Conservation (phyloP, 805 yeast genomes). For the Myxozyma neotropica region DNA sequence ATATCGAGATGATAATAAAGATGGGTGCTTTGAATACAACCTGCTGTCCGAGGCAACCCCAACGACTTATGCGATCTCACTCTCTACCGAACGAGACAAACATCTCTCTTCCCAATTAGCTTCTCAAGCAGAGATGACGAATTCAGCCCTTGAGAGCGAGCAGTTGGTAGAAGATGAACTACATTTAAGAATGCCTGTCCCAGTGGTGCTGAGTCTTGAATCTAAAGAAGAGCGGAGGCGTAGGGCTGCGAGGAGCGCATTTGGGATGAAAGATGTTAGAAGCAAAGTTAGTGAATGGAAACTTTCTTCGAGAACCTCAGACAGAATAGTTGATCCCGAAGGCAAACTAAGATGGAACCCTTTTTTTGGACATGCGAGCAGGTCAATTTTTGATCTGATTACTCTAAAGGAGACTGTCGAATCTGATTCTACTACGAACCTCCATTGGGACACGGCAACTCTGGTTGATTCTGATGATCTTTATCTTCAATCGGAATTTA, state of each 20-base stretch:
- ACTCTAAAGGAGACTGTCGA: no score
- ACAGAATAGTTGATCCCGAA: neutral
- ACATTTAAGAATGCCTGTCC: slow-evolving; percentile 5
- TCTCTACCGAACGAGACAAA: neutral
- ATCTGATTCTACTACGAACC: no score
- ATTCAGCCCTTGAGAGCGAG: slow-evolving; percentile 6
- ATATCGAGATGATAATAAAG: neutral
- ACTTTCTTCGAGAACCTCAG: neutral
- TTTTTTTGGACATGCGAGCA: no score
- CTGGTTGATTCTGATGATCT: neutral
- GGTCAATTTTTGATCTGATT: no score
- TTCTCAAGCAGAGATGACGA: neutral
- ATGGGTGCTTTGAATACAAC: neutral
- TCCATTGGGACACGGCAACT: no score
- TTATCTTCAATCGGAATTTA: neutral
- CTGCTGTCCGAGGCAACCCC: slow-evolving; percentile 5
- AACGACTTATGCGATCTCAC: slow-evolving; percentile 3
- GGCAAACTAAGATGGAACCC: slow-evolving; percentile 14
- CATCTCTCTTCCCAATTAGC: neutral
- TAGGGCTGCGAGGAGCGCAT: neutral
- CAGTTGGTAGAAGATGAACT: slow-evolving; percentile 5
- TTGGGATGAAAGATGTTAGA: neutral
- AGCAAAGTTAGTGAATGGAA: slow-evolving; percentile 3
- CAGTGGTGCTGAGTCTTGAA: slow-evolving; percentile 1
- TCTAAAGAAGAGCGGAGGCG: neutral